These are phyloP conservation scores for Ceratonia siliqua DNA, from an alignment of 306 rosid genomes.

Conservation along the genomic window DNA sequence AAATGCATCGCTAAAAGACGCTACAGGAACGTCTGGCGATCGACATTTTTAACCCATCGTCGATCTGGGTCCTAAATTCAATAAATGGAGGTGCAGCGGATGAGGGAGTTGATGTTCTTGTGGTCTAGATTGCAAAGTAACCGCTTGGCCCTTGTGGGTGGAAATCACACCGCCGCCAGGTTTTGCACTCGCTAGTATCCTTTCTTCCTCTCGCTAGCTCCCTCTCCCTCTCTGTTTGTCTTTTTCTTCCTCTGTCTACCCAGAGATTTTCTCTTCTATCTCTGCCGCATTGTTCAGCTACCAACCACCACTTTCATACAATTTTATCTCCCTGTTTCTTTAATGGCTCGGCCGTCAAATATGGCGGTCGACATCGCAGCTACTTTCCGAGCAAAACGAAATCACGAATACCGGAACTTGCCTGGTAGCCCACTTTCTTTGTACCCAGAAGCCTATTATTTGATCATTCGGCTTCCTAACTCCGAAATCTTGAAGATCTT, in stretches of 20 bases:
- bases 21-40: too few relatives aligned
- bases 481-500: slow-evolving; percentile 37
- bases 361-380: slow-evolving; percentile 45
- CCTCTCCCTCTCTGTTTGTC: not conserved
- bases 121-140: slow-evolving; percentile 49
- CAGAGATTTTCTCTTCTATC: not conserved
- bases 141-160: slow-evolving; percentile 74
- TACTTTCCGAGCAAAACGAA: slow-evolving; percentile 30
- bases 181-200: slow-evolving; percentile 71
- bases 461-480: slow-evolving; percentile 38
- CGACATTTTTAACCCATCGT: slow-evolving; percentile 8
- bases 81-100: slow-evolving; percentile 71
- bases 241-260: not conserved
- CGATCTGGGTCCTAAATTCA: slow-evolving; percentile 39
- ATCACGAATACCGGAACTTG: not conserved
- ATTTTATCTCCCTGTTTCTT: not conserved
- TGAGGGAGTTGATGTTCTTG: slow-evolving; percentile 61
- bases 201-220: not conserved
- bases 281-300: not conserved
- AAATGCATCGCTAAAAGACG: too few relatives aligned
- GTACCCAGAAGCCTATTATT: slow-evolving; percentile 37
- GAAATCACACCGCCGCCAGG: slow-evolving; percentile 84
- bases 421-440: slow-evolving; percentile 1
- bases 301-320: not conserved
- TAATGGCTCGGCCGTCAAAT: not conserved